Evolutionary conservation across 1,284 basidiomycete genomes (phyloP), one percentile per base, ranked within the genome.

Genomic region (Austroboletus niveus): DNA sequence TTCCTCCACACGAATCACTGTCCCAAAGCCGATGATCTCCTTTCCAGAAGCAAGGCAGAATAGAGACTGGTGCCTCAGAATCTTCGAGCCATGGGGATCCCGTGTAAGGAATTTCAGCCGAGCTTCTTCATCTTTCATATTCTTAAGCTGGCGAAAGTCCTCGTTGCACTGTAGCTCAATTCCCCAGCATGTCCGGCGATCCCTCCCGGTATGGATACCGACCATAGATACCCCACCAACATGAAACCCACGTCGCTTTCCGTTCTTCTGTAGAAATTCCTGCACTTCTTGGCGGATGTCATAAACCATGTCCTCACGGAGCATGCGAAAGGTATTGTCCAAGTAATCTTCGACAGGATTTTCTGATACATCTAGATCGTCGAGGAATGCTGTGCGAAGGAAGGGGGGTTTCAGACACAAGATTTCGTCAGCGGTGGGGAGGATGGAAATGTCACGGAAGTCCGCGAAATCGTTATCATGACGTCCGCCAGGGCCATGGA

Each of bases 381-480:
- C 76, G 60, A 69, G 6, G 57, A 57, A 32, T 7, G 70, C 68
- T 1, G 71, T 66, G 4, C 76, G 74, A 10, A 83, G 60, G 55
- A 80, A 84, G 2, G 83, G 69, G 0, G 53, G 12, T 14, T 7
- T 24, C 15, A 24, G 9, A 27, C 22, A 41, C 22, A 56, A 54
- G 14, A 85, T 70, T 59, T 87, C 85, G 39, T 81, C 78, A 0
- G 78, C 72, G 0, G 84, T 84, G 0, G 85, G 85, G 6, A 84
- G 68, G 34, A 87, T 80, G 14, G 77, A 62, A 11, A 86, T 80
- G n/a, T 76, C 51, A 5, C 74, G 73, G 56, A 79, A 85, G 51
- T 85, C 73, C 0, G 61, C 61, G 51, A 78, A 78, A 57, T 87
- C 84, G 51, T 87, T 87, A 57, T 84, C 82, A 52, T 87, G 85